A percentile compares a stretch with the other conserved stretches of the same genome.
Conservation (phyloP, 2,329 filamentous ascomycete genomes). For the Aureobasidium sp. region DNA sequence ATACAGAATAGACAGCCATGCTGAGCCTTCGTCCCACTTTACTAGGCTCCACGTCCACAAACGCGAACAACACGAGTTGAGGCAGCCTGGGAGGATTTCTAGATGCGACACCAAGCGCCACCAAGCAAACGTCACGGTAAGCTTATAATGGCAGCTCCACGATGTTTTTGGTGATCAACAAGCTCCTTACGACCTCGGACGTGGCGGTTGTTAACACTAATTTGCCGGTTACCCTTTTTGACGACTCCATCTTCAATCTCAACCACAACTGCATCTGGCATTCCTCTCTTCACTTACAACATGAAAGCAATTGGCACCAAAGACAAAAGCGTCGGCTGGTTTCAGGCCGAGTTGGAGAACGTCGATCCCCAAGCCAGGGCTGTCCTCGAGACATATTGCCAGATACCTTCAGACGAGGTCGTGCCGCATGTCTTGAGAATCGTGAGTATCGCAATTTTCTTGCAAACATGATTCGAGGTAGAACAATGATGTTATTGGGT, state of each 20-base stretch:
- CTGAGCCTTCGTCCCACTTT: neutral
- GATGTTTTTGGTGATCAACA: neutral
- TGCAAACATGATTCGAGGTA: neutral
- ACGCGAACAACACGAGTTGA: neutral
- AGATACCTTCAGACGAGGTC: constrained; percentile 27
- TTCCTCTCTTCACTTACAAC: neutral
- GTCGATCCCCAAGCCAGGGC: constrained; percentile 24
- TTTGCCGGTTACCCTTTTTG: neutral
- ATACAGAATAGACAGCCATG: neutral
- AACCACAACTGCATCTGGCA: too few relatives aligned
- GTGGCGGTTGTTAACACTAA: neutral
- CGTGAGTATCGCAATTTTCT: constrained; percentile 17
- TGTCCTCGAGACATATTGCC: constrained; percentile 32
- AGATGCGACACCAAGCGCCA: too few relatives aligned
- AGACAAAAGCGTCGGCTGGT: constrained; percentile 20
- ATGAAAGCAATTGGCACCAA: constrained; percentile 7
- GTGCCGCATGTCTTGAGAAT: constrained; percentile 29
- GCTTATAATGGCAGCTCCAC: neutral
- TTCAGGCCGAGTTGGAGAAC: constrained; percentile 23
- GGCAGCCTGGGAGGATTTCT: neutral
- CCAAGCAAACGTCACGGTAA: neutral
- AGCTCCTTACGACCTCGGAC: neutral
- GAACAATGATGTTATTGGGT: too few relatives aligned
- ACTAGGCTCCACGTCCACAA: too few relatives aligned
- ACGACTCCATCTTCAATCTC: neutral